phyloP scores from a whole-genome alignment of 1,139 yeast genomes.

The Zygoascus hellenicus region DNA sequence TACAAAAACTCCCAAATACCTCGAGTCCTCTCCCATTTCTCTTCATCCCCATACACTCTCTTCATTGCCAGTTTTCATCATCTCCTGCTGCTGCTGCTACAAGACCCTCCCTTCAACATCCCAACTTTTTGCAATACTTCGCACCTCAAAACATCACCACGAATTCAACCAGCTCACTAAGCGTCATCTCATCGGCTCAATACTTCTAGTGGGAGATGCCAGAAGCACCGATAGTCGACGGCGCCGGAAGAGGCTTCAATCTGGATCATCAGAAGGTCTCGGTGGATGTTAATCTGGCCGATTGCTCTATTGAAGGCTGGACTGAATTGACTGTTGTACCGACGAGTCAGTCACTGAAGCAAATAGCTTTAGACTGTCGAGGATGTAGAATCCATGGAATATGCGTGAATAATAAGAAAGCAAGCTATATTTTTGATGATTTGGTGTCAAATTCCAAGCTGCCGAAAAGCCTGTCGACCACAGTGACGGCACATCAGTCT shows the following conservation, averaged over 20 bases:
- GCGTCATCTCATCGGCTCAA: background rate
- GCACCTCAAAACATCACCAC: no score
- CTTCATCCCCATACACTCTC: no score
- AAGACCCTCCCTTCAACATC: no score
- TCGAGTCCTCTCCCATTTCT: no score
- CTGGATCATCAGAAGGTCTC: constrained; percentile 55
- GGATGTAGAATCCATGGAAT: constrained; percentile 63
- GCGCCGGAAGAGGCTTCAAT: constrained; percentile 10
- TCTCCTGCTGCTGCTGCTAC: no score
- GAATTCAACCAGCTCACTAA: background rate
- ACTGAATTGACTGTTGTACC: constrained; percentile 84
- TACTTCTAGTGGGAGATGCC: constrained; percentile 3
- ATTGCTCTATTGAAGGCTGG: constrained; percentile 53
- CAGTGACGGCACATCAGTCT: constrained; percentile 45
- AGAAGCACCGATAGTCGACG: constrained; percentile 1
- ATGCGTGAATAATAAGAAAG: constrained; percentile 53
- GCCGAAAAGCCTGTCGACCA: constrained; percentile 32
- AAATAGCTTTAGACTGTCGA: constrained; percentile 72
- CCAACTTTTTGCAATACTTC: no score
- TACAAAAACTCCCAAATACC: no score
- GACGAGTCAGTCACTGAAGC: constrained; percentile 50
- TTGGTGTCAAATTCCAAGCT: constrained; percentile 42
- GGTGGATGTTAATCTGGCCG: constrained; percentile 59
- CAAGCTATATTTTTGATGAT: constrained; percentile 48
- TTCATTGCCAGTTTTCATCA: no score